Evolutionary conservation across 2,329 filamentous ascomycete genomes (phyloP).

Genomic region (Aspergillus novofumigatus): DNA sequence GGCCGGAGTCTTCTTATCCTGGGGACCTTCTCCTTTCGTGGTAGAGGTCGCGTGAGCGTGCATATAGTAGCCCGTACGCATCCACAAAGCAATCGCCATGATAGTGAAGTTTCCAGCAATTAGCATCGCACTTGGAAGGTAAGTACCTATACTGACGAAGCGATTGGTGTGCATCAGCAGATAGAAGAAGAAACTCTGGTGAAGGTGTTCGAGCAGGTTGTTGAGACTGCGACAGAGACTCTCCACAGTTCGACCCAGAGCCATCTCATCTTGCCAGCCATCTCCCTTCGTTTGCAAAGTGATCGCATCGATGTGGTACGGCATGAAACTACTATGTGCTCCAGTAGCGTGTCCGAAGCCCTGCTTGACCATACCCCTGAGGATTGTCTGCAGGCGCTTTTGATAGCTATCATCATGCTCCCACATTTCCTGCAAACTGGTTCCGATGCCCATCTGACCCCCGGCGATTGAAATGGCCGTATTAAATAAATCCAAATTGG

Average conservation of each 20-base stretch:
- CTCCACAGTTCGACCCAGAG: slow-evolving; percentile 82
- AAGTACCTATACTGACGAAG: slow-evolving; percentile 97
- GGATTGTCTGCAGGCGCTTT: slow-evolving; percentile 80
- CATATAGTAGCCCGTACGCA: slow-evolving; percentile 67
- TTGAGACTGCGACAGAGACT: slow-evolving; percentile 90
- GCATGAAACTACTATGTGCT: slow-evolving; percentile 92
- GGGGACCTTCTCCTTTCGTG: slow-evolving; percentile 21
- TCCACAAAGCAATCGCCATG: slow-evolving; percentile 91
- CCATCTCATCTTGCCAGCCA: slow-evolving; percentile 98
- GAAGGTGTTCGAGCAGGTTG: slow-evolving; percentile 91
- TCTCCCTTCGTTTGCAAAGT: slow-evolving; percentile 86
- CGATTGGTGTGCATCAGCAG: slow-evolving; percentile 84
- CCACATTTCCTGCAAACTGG: slow-evolving; percentile 82
- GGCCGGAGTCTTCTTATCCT: slow-evolving; percentile 26
- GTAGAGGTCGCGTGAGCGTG: slow-evolving; percentile 13
- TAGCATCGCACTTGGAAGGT: slow-evolving; percentile 95
- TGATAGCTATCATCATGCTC: slow-evolving; percentile 70
- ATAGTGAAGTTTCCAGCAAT: slow-evolving; percentile 93
- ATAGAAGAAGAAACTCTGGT: slow-evolving; percentile 99
- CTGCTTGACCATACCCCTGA: slow-evolving; percentile 89
- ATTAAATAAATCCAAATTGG: slow-evolving; percentile 94
- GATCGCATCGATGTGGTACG: slow-evolving; percentile 94
- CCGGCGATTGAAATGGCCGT: slow-evolving; percentile 82
- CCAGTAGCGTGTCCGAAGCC: slow-evolving; percentile 84
- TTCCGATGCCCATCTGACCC: slow-evolving; percentile 86